These are phyloP conservation scores for Camillea tinctor DNA, from an alignment of 2,329 filamentous ascomycete species.

Conservation along the genomic window DNA sequence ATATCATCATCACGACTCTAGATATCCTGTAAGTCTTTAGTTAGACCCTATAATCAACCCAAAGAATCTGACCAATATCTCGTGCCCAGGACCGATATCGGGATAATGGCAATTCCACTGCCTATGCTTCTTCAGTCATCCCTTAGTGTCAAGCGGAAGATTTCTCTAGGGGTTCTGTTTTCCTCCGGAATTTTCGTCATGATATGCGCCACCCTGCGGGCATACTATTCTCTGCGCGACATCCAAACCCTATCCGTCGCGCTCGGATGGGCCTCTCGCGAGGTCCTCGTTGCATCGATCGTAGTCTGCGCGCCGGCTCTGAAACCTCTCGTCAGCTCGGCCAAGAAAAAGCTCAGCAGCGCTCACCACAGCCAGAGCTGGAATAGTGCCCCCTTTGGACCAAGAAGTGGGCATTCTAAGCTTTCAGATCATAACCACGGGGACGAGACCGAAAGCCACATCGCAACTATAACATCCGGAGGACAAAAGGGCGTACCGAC, in stretches of 20 bases:
- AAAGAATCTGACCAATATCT: not conserved
- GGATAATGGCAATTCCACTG: constrained; percentile 22
- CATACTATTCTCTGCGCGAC: constrained; percentile 25
- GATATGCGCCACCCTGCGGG: constrained; percentile 26
- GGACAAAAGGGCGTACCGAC: not conserved
- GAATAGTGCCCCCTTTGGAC: not conserved
- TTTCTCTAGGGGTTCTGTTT: constrained; percentile 23
- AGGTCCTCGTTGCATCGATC: constrained; percentile 26
- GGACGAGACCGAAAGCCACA: not conserved
- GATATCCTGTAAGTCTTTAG: not conserved
- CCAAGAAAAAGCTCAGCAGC: not conserved
- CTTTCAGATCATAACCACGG: not conserved
- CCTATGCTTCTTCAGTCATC: constrained; percentile 22
- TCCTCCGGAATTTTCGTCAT: constrained; percentile 30
- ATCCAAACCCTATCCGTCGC: constrained; percentile 22
- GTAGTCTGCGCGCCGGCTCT: constrained; percentile 26
- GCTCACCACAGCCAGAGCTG: not conserved
- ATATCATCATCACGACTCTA: constrained; percentile 11
- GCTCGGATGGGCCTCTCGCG: constrained; percentile 26
- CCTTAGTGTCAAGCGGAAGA: constrained; percentile 21
- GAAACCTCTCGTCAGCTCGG: constrained; percentile 22
- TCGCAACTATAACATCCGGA: not conserved
- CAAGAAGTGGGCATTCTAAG: not conserved
- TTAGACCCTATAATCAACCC: not conserved
- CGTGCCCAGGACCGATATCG: constrained; percentile 18